Evolutionary conservation across 140 eudicot genomes (phyloP).

Genomic region (Erigeron philadelphicus): DNA sequence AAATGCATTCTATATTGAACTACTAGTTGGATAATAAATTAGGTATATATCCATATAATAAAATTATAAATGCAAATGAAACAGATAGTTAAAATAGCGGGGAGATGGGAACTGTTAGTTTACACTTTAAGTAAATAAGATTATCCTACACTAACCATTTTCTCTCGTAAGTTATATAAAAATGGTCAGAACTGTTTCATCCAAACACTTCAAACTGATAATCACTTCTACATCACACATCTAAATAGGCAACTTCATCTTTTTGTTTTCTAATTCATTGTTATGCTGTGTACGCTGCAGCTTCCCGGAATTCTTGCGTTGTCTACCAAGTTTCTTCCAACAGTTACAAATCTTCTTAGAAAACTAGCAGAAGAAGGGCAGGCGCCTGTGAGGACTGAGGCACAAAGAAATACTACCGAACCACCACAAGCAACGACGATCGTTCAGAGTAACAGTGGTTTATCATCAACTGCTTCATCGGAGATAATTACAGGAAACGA

Average conservation of each 20-base stretch:
- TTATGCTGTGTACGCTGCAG: constrained; percentile 34
- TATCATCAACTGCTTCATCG: constrained; percentile 74
- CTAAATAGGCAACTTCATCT: neutral
- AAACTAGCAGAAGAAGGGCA: constrained; percentile 80
- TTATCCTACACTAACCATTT: too few species aligned
- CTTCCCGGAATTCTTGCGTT: constrained; percentile 77
- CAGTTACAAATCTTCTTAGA: constrained; percentile 62
- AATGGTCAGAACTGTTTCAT: neutral
- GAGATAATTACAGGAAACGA: constrained; percentile 57
- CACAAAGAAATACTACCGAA: constrained; percentile 43
- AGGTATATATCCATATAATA: too few species aligned
- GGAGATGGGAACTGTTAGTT: too few species aligned
- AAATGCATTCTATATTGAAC: too few species aligned
- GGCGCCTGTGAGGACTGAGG: constrained; percentile 34
- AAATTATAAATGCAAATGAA: too few species aligned
- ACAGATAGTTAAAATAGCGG: too few species aligned
- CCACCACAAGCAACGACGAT: constrained; percentile 38
- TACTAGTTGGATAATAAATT: too few species aligned
- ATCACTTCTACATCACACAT: too few species aligned
- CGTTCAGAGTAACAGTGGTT: constrained; percentile 33
- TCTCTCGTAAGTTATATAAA: too few species aligned
- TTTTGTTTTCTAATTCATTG: neutral
- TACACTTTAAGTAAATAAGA: too few species aligned
- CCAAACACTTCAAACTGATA: neutral
- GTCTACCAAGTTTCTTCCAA: constrained; percentile 77